A percentile compares a stretch with the other conserved stretches of the same genome.
These are phyloP conservation scores for Sporothrix pallida DNA, from an alignment of 2,329 filamentous ascomycete species.

Conservation along the genomic window DNA sequence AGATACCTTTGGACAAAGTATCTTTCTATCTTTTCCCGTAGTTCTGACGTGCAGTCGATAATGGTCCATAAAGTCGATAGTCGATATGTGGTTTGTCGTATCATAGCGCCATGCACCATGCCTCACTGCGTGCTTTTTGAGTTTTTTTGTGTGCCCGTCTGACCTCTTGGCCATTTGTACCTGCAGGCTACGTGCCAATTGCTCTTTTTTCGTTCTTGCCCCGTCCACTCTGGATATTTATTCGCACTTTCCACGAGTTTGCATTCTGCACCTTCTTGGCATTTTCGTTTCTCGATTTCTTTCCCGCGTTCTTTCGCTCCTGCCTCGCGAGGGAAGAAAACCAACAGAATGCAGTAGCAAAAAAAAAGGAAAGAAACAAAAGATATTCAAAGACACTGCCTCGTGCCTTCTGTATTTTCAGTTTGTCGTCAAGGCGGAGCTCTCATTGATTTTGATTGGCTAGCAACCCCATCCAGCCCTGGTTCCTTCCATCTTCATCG, in stretches of 20 bases:
- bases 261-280: constrained; percentile 23
- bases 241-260: constrained; percentile 8
- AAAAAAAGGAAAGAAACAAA: neutral
- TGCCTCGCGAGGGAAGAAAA: neutral
- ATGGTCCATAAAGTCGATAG: neutral
- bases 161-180: neutral
- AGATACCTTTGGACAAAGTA: neutral
- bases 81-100: constrained; percentile 7
- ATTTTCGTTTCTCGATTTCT: neutral
- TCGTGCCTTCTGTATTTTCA: constrained; percentile 26
- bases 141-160: neutral
- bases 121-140: constrained; percentile 17
- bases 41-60: constrained; percentile 6
- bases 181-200: constrained; percentile 18
- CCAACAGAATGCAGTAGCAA: neutral
- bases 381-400: neutral
- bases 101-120: constrained; percentile 20
- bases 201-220: constrained; percentile 13
- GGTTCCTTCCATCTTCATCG: constrained; percentile 21
- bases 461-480: neutral
- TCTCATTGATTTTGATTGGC: neutral
- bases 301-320: neutral
- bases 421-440: neutral
- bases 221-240: neutral
- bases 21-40: neutral